Percentiles rank a stretch among this genome's conserved stretches.
Evolutionary conservation across 495 filamentous ascomycete genomes (phyloP).

Genomic region (Cudoniella acicularis): DNA sequence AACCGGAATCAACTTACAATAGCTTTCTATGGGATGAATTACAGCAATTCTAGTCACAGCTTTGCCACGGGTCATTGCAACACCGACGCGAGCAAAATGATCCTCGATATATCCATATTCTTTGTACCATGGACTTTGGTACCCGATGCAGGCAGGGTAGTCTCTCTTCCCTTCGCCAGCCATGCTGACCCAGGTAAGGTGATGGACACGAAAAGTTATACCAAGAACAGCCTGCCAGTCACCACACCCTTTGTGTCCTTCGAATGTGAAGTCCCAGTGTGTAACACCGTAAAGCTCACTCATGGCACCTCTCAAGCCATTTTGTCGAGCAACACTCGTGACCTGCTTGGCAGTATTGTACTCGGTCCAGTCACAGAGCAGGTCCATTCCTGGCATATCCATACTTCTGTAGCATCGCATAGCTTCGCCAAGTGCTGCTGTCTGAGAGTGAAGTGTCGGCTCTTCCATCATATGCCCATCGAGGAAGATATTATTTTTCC

Average conservation of each 20-base stretch:
- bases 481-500: conserved; percentile 18
- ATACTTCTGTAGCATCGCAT: conserved; percentile 27
- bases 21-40: conserved; percentile 29
- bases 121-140: conserved; percentile 28
- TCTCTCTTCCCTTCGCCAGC: conserved; percentile 27
- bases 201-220: conserved; percentile 26
- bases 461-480: conserved; percentile 31
- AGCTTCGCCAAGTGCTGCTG: conserved; percentile 22
- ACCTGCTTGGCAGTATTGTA: conserved; percentile 29
- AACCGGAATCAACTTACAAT: no score
- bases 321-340: conserved; percentile 23
- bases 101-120: conserved; percentile 26
- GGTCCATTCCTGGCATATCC: conserved; percentile 26
- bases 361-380: conserved; percentile 23
- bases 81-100: conserved; percentile 23
- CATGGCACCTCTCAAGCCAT: conserved; percentile 19
- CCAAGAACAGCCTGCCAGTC: conserved; percentile 30
- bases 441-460: conserved; percentile 22
- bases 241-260: conserved; percentile 29
- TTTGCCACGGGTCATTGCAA: conserved; percentile 23
- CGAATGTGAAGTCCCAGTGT: conserved; percentile 27
- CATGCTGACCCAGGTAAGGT: conserved; percentile 28
- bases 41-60: conserved; percentile 23
- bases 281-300: conserved; percentile 28
- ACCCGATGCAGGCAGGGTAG: conserved; percentile 26